Conservation (phyloP, 2,329 filamentous ascomycete genomes). For the Alternaria ethzedia region DNA sequence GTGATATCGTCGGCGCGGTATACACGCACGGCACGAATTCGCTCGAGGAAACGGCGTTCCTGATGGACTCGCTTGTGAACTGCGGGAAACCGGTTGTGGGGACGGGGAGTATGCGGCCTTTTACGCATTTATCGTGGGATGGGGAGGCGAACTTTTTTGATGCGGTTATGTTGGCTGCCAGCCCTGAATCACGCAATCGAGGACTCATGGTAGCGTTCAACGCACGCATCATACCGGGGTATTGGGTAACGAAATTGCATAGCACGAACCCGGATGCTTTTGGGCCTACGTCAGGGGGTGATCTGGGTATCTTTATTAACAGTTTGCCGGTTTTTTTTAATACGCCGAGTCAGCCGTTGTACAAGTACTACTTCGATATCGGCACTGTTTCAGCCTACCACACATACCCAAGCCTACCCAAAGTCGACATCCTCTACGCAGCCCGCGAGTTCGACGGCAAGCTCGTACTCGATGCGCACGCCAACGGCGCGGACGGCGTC, state of each 20-base stretch:
- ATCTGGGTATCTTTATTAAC: slow-evolving; percentile 36
- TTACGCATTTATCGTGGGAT: slow-evolving; percentile 32
- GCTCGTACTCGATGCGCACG: slow-evolving; percentile 28
- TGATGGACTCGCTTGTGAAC: slow-evolving; percentile 34
- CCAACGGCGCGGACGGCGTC: slow-evolving; percentile 32
- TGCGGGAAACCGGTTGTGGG: slow-evolving; percentile 38
- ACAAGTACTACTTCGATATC: slow-evolving; percentile 30
- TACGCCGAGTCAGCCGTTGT: slow-evolving; percentile 28
- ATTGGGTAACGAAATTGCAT: slow-evolving; percentile 35
- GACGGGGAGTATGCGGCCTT: slow-evolving; percentile 34
- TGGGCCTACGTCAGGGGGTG: slow-evolving; percentile 27
- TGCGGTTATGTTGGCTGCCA: slow-evolving; percentile 32
- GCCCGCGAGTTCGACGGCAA: slow-evolving; percentile 38
- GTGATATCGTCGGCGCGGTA: slow-evolving; percentile 37
- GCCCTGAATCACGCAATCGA: slow-evolving; percentile 24
- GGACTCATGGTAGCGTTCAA: slow-evolving; percentile 40
- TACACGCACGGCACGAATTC: slow-evolving; percentile 41
- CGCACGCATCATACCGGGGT: slow-evolving; percentile 32
- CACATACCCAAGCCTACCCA: slow-evolving; percentile 28
- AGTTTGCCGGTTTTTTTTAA: slow-evolving; percentile 36
- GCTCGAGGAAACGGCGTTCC: slow-evolving; percentile 38
- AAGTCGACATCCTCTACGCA: slow-evolving; percentile 41
- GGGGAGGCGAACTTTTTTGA: slow-evolving; percentile 41
- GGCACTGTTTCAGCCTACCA: slow-evolving; percentile 16
- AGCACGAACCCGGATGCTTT: slow-evolving; percentile 38